Evolutionary conservation across 768 basidiomycete species (phyloP), one percentile per base, ranked within the genome.

Genomic region (Xerocomellus amylosporus): DNA sequence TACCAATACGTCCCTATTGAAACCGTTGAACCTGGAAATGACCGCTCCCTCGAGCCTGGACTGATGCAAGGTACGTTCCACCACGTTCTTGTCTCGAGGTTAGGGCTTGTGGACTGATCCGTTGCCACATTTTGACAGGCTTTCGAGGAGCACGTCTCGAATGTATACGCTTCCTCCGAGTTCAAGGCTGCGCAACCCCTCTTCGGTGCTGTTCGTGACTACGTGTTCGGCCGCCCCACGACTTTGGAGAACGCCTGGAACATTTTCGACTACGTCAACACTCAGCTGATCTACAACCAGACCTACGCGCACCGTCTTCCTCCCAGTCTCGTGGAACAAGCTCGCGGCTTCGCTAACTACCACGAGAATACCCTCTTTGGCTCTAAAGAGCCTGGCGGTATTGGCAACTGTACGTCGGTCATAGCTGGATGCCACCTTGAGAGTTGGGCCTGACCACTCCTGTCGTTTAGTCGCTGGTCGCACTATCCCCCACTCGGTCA

Each of bases 1-100:
- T 94, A 93, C 70, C 90, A 93, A 71, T 94, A 93, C 60, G 80
- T 94, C 45, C 88, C 91, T 1, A 88, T 90, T 33, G 87, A 92
- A 75, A 90, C 90, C n/a, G 86, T 93, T 46, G 89, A 91, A 69
- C 87, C 90, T 28, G 80, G 79, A 49, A 89, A 91, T 60, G 88
- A 90, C 68, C 84, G 88, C 64, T 87, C 88, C 22, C 76, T 93
- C 56, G 90, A 94, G 73, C 86, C 60, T 93, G 88, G 88, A 84
- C 81, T 7, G 69, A 75, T 86, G 84, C 63, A 79, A 79, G 2
- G 81, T 83, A 68, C 24, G 74, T 64, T 22, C 20, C 30, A 10
- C 33, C 31, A 41, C 19, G 4, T 13, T 51, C 48, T 20, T 52
- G 24, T 42, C 42, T 49, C 38, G 45, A 46, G 33, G n/a, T 37